Percentiles rank a stretch among this genome's conserved stretches.
These are phyloP conservation scores for Petrea volubilis DNA, from an alignment of 257 asterid genomes.

Conservation along the genomic window DNA sequence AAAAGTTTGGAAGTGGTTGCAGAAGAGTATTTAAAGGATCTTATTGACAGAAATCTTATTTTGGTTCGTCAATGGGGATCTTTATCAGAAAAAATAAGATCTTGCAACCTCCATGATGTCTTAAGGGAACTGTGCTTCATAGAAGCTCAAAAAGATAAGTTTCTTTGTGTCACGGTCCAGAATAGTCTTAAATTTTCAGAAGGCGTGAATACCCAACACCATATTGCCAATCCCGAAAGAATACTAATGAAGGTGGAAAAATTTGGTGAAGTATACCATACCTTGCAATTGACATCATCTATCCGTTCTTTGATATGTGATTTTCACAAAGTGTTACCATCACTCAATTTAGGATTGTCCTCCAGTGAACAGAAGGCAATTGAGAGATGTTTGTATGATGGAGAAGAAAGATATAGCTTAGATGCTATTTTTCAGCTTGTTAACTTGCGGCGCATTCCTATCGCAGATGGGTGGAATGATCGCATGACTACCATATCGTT, in stretches of 20 bases:
- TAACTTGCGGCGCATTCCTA: neutral
- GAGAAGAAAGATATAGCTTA: neutral
- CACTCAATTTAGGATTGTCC: neutral
- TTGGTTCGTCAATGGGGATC: neutral
- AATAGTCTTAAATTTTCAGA: neutral
- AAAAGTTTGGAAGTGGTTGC: slow-evolving; percentile 13
- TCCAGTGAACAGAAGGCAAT: neutral
- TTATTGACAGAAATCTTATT: too few relatives aligned
- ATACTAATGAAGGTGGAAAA: neutral
- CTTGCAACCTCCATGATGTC: slow-evolving; percentile 16
- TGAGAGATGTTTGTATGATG: neutral
- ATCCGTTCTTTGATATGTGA: neutral
- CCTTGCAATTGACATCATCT: neutral
- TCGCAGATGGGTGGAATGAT: too few relatives aligned
- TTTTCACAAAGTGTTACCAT: too few relatives aligned
- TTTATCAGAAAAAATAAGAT: neutral
- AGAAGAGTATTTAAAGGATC: too few relatives aligned
- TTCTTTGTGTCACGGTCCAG: neutral
- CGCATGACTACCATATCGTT: too few relatives aligned
- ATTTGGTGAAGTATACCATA: too few relatives aligned
- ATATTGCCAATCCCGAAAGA: neutral
- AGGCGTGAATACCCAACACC: neutral
- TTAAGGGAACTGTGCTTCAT: slow-evolving; percentile 9
- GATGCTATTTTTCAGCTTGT: too few relatives aligned
- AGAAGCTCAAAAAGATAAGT: slow-evolving; percentile 14